These are phyloP conservation scores for Herpetomonas samuelpessoai DNA, from an alignment of 208 protist species.

Conservation along the genomic window DNA sequence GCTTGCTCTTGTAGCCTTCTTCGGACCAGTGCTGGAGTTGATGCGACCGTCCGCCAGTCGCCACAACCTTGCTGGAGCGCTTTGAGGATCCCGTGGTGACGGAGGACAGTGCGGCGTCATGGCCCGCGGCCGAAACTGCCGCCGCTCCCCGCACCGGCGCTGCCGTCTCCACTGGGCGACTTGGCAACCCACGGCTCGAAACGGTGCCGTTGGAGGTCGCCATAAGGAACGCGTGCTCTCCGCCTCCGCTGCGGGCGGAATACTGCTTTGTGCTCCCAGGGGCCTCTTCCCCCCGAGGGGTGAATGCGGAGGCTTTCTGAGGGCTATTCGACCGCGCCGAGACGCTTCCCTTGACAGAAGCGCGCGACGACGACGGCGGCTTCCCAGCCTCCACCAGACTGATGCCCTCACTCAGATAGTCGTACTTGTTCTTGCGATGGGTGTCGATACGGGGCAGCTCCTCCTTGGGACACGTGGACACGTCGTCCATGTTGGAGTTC, in stretches of 20 bases:
- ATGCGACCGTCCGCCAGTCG: too few relatives aligned
- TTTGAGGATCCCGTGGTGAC: too few relatives aligned
- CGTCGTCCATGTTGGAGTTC: conserved; percentile 27
- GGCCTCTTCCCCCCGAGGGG: neutral
- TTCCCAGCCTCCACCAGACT: conserved; percentile 1
- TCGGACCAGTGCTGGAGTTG: too few relatives aligned
- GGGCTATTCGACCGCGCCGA: neutral
- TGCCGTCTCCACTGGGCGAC: too few relatives aligned
- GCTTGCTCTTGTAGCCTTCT: neutral
- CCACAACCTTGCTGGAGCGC: neutral
- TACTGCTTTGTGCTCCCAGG: too few relatives aligned
- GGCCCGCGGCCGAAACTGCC: too few relatives aligned
- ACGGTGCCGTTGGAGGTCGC: neutral
- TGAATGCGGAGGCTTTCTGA: neutral
- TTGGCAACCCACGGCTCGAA: neutral
- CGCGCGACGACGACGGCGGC: neutral
- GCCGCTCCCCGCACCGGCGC: too few relatives aligned
- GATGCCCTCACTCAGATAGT: conserved; percentile 18
- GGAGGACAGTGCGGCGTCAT: too few relatives aligned
- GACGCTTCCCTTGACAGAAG: neutral
- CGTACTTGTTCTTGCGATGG: conserved; percentile 25
- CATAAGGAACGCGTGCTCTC: too few relatives aligned
- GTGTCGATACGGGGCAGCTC: conserved; percentile 31
- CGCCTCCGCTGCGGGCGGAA: too few relatives aligned
- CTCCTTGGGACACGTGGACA: conserved; percentile 19